phyloP scores from a whole-genome alignment of 768 basidiomycete genomes.

The Tylopilus rubrobrunneus region DNA sequence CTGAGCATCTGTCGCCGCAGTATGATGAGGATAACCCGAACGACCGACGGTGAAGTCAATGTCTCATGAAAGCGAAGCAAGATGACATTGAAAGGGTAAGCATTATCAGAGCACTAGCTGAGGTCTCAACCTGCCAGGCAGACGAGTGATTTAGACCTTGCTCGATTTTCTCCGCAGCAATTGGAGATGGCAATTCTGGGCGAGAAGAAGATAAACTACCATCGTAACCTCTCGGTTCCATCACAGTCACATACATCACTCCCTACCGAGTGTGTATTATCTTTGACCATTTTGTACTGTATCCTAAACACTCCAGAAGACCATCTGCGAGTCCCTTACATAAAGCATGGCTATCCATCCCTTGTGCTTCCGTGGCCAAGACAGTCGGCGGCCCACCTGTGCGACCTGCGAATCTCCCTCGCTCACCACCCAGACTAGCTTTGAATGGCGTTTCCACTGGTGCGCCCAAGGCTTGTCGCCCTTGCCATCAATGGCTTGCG shows the following conservation, averaged over 20 bases:
- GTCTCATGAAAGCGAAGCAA: constrained; percentile 66
- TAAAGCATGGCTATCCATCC: constrained; percentile 42
- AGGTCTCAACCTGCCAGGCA: constrained; percentile 3
- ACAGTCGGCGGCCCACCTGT: constrained; percentile 19
- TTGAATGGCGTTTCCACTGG: constrained; percentile 67
- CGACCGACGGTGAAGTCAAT: constrained; percentile 71
- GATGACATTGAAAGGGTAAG: constrained; percentile 76
- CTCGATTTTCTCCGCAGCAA: constrained; percentile 59
- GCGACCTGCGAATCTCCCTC: constrained; percentile 29
- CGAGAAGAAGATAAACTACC: constrained; percentile 26
- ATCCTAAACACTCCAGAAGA: constrained; percentile 11
- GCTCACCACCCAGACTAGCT: constrained; percentile 59
- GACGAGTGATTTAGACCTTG: constrained; percentile 44
- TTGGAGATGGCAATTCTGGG: constrained; percentile 22
- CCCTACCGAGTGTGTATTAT: constrained; percentile 19
- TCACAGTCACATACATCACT: constrained; percentile 10
- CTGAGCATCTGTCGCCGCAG: constrained; percentile 34
- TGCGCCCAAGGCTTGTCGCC: constrained; percentile 50
- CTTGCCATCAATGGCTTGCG: constrained; percentile 63
- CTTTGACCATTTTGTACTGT: constrained; percentile 2
- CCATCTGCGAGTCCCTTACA: constrained; percentile 10
- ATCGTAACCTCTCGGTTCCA: constrained; percentile 10
- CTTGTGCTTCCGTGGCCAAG: constrained; percentile 35
- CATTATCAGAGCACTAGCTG: constrained; percentile 7
- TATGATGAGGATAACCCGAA: constrained; percentile 69